Evolutionary conservation across 2,329 filamentous ascomycete species (phyloP).

Genomic region (Phymatotrichopsis omnivora): DNA sequence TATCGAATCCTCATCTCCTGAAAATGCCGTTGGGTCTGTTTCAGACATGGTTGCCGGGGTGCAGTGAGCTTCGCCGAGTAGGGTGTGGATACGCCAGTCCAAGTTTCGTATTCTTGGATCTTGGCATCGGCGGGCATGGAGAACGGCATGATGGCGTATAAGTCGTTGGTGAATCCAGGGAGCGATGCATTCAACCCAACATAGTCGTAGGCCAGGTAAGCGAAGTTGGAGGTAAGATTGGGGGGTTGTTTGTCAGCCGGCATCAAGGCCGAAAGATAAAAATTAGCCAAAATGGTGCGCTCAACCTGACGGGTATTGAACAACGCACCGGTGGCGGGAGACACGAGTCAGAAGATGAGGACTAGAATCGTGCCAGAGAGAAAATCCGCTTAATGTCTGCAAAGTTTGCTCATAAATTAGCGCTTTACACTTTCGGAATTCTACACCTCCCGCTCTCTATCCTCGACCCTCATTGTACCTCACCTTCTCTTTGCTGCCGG

Average conservation of each 20-base stretch:
- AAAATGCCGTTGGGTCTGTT: no score
- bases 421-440: no score
- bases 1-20: no score
- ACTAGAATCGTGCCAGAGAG: constrained; percentile 3
- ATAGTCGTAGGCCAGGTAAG: constrained; percentile 3
- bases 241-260: neutral
- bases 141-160: constrained; percentile 11
- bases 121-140: neutral
- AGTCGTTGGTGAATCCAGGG: constrained; percentile 4
- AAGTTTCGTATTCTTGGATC: constrained; percentile 2
- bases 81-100: constrained; percentile 7
- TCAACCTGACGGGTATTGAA: neutral
- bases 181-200: constrained; percentile 1
- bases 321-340: neutral
- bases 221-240: constrained; percentile 3
- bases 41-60: constrained; percentile 1
- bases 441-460: no score
- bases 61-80: constrained; percentile 9
- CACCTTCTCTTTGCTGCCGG: constrained; percentile 1
- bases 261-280: neutral
- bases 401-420: no score
- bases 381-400: constrained; percentile 10
- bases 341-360: constrained; percentile 4
- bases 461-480: no score
- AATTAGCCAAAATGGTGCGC: neutral